Base-by-base conservation (phyloP, 371 early-diverging fungal species). In the Mortierella sp. region DNA sequence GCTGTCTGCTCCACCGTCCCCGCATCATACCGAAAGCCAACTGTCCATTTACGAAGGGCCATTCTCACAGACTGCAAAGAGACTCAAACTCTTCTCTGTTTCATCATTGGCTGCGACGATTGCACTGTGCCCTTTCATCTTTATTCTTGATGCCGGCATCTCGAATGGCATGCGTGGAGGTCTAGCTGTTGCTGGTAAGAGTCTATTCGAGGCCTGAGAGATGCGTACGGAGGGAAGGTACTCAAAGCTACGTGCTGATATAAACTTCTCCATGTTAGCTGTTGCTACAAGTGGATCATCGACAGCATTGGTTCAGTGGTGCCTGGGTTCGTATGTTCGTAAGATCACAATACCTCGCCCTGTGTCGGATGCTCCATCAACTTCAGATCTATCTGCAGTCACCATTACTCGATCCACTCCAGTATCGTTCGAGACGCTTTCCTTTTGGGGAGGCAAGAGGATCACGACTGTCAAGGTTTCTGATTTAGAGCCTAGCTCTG, bases 301-400 rank as follows among this genome's bases (percentile, higher is more conserved):
- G 0, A 88, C 88, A 23, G 73, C 70, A 15, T 39, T 72, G 27
- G 79, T 88, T 30, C 87, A 88, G 48, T 88, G 88, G 88, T 86
- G 86, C 56, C 82, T 88, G 78, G 86, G 87, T 5, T 86, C 88
- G 1, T 88, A 88, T 62, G 88, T 88, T 27, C 84, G 87, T 28
- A 86, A 85, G 54, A 83, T 86, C 44, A 88, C 87, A 21, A 64
- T 75, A 43, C 60, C 73, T 19, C 64, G 56, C 21, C 27, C 57
- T n/a, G 21, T 34, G 41, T 12, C 49, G 19, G 21, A 24, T 12
- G 37, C 31, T 2, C 79, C 28, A 56, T 65, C 34, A 42, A 69
- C 12, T 42, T 70, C 43, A 52, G 72, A 24, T 3, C 30, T 47
- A 1, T 0, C 56, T 11, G 48, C n/a, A 2, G 42, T 53, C 2